Conservation (phyloP, 768 basidiomycete species). For the Hericium coralloides region DNA sequence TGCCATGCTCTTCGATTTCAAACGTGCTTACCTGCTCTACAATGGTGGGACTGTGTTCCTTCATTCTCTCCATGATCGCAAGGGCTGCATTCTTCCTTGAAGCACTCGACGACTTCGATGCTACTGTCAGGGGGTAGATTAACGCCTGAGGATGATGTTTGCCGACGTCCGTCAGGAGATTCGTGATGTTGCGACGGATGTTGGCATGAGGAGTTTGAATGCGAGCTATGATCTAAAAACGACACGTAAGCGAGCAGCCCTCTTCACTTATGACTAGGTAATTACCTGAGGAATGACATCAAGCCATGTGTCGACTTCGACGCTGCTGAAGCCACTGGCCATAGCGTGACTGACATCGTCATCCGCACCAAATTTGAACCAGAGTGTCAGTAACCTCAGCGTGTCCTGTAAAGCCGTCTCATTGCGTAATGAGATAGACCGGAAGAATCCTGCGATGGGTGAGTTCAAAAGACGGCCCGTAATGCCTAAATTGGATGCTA, state of each 20-base stretch:
- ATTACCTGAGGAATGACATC: constrained; percentile 95
- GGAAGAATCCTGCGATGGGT: constrained; percentile 70
- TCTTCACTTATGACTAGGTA: background rate
- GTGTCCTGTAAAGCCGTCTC: constrained; percentile 93
- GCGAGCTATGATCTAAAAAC: constrained; percentile 83
- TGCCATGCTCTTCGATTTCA: background rate
- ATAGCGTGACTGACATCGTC: constrained; percentile 88
- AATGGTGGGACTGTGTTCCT: constrained; percentile 79
- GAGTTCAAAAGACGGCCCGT: constrained; percentile 5
- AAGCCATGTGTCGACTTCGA: constrained; percentile 96
- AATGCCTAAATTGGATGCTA: background rate
- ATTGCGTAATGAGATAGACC: constrained; percentile 83
- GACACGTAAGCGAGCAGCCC: background rate
- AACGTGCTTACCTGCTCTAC: constrained; percentile 64
- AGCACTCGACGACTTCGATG: constrained; percentile 87
- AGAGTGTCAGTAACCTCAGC: constrained; percentile 83
- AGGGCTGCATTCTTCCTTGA: constrained; percentile 76
- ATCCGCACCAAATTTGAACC: constrained; percentile 96
- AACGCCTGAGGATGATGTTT: constrained; percentile 96
- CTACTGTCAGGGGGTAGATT: constrained; percentile 92
- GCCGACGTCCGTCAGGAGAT: constrained; percentile 84
- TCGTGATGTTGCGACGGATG: constrained; percentile 83
- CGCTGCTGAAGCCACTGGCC: constrained; percentile 74
- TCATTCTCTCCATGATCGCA: constrained; percentile 86
- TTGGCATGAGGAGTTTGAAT: constrained; percentile 90